Base-by-base conservation (phyloP, 257 asterid genomes). In the Ligustrum vulgare region DNA sequence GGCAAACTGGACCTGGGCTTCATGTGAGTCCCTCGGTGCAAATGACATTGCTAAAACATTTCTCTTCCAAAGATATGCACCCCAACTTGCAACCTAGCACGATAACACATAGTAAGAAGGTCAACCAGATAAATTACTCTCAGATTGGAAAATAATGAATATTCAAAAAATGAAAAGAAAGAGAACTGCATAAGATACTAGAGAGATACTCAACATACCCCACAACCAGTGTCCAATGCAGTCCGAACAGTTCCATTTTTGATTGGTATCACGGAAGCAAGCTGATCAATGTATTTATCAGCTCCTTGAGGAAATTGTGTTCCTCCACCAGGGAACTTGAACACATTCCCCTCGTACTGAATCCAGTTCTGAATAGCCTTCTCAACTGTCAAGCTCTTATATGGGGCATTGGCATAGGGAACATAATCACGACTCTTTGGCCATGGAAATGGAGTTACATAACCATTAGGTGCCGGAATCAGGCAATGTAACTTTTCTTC, bases 1-100 rank as follows among this genome's bases (percentile, higher is more conserved):
- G 73, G 91, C 93, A 83, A 88, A 88, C 82, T 86, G 91, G 77
- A 88, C 89, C 86, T 88, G 93, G 45, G 93, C 91, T 78, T 88
- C 87, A 20, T 87, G 92, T 18, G 92, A 85, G 68, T 87, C 92
- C 64, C 90, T 84, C 16, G 90, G 92, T 43, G 92, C 92, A 77
- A 87, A 85, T 0, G 92, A 87, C 92, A 87, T 83, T 47, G 92
- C 87, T 67, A 87, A 63, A 45, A 87, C 87, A 72, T 85, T 84
- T 80, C 87, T 80, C 72, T 85, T 82, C 89, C 86, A 83, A 37
- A 87, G 87, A 79, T 87, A 87, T 8, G 92, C 92, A 72, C 90
- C 92, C 90, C 89, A 87, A 80, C 92, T 87, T 12, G 92, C 92
- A 71, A 85, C 90, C 92, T 87, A 71, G 70, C 77, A 13, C 28